phyloP scores from a whole-genome alignment of 768 basidiomycete genomes.

The Candolleomyces aberdarensis region DNA sequence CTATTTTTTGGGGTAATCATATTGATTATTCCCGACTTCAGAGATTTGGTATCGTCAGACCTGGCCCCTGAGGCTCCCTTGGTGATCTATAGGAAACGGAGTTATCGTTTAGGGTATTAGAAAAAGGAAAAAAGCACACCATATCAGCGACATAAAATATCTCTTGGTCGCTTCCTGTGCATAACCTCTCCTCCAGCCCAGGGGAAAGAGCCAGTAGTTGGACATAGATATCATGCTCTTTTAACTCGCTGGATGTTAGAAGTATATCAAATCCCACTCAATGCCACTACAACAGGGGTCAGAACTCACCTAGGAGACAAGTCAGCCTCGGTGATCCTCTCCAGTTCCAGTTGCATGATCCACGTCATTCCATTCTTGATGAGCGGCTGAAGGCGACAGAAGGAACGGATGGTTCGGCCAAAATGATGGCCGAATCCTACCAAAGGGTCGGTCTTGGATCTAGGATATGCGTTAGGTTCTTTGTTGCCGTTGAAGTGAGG shows the following conservation, averaged over 20 bases:
- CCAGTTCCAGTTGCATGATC: conserved; percentile 8
- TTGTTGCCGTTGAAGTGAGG: too few species aligned
- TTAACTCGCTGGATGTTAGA: conserved; percentile 6
- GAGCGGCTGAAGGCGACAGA: conserved; percentile 18
- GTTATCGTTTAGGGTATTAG: not conserved
- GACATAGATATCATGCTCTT: conserved; percentile 13
- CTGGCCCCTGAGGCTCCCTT: conserved; percentile 10
- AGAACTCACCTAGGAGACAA: conserved; percentile 4
- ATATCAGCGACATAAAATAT: conserved; percentile 13
- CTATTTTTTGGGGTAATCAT: conserved; percentile 14
- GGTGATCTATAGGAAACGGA: conserved; percentile 9
- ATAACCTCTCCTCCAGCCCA: conserved; percentile 13
- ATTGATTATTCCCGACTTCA: conserved; percentile 6
- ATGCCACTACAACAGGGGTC: not conserved
- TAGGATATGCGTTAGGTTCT: not conserved
- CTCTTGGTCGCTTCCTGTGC: conserved; percentile 12
- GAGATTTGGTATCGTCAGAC: conserved; percentile 6
- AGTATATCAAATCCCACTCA: too few species aligned
- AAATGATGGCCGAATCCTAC: conserved; percentile 21
- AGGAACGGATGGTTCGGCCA: conserved; percentile 14
- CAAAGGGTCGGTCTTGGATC: conserved; percentile 13
- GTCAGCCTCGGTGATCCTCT: not conserved
- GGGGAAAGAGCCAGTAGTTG: conserved; percentile 12
- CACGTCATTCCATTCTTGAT: conserved; percentile 14
- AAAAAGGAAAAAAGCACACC: conserved; percentile 1